A percentile compares a stretch with the other conserved stretches of the same genome.
Conservation (phyloP, 2,329 filamentous ascomycete genomes). For the Aspergillus nomiae region DNA sequence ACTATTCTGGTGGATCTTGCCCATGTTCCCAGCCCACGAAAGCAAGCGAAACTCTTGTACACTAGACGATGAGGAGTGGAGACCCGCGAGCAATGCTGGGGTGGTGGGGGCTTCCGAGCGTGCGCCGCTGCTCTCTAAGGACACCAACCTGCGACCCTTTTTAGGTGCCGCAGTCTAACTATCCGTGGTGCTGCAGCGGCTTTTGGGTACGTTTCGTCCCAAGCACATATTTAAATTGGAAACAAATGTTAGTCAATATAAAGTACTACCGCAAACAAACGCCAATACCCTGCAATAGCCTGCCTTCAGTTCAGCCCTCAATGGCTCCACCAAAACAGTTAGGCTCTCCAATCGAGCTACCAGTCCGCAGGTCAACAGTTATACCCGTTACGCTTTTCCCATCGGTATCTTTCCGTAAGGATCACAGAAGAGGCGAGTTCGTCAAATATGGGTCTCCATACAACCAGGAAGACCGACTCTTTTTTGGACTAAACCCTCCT, state of each 20-base stretch:
- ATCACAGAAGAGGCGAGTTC: not conserved
- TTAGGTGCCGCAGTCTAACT: not conserved
- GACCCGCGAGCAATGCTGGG: not conserved
- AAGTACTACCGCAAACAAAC: not conserved
- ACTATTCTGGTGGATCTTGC: not conserved
- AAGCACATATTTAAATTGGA: not conserved
- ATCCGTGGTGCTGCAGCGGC: not conserved
- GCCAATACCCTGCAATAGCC: not conserved
- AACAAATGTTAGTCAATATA: not conserved
- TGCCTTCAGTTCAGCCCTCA: not conserved
- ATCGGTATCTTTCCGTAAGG: conserved; percentile 2
- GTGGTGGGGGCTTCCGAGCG: not conserved
- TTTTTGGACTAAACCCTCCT: conserved; percentile 4
- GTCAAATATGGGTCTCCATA: conserved; percentile 11
- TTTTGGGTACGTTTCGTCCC: not conserved
- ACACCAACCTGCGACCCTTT: not conserved
- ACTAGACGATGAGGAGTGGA: not conserved
- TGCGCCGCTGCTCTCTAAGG: not conserved
- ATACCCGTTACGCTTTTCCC: not conserved
- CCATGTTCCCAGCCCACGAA: not conserved
- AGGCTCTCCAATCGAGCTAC: conserved; percentile 4
- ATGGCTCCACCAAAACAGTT: conserved; percentile 2
- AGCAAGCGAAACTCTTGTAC: not conserved
- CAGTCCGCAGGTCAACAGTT: not conserved
- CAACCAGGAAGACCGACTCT: conserved; percentile 5